Evolutionary conservation across 2,329 filamentous ascomycete species (phyloP).

Genomic region (Penicillium vulpinum): DNA sequence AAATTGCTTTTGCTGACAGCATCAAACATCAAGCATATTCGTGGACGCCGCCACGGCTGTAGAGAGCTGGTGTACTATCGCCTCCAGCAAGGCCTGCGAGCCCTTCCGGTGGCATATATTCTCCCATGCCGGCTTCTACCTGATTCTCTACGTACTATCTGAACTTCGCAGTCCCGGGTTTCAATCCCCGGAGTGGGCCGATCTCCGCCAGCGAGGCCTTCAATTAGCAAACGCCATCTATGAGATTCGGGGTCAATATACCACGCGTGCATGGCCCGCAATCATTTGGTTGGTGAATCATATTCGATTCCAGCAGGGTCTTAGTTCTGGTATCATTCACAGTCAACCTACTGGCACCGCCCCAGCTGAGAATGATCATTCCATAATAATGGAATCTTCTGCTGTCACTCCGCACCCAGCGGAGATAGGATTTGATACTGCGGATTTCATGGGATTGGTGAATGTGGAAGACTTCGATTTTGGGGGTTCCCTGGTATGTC

Average conservation of each 20-base stretch:
- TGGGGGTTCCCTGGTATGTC: not conserved
- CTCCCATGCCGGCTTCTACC: not conserved
- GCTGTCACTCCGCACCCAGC: not conserved
- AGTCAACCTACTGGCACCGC: not conserved
- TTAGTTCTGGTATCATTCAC: not conserved
- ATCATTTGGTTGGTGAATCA: not conserved
- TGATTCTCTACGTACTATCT: not conserved
- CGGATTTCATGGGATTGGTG: not conserved
- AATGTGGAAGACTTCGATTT: not conserved
- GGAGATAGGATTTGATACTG: not conserved
- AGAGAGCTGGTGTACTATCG: not conserved
- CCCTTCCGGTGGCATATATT: not conserved
- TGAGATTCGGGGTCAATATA: not conserved
- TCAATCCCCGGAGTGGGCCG: not conserved
- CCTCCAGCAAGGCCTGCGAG: not conserved
- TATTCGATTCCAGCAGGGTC: not conserved
- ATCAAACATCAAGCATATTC: not conserved
- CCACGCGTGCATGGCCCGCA: not conserved
- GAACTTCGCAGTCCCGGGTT: not conserved
- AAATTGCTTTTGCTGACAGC: not conserved
- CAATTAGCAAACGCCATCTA: not conserved
- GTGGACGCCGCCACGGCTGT: not conserved
- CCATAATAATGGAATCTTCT: not conserved
- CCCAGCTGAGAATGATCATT: not conserved
- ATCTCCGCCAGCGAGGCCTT: not conserved